Percentiles rank a stretch among this genome's conserved stretches.
Evolutionary conservation across 164 flowering plant genomes (phyloP).

Genomic region (Paratinospora sagittata): DNA sequence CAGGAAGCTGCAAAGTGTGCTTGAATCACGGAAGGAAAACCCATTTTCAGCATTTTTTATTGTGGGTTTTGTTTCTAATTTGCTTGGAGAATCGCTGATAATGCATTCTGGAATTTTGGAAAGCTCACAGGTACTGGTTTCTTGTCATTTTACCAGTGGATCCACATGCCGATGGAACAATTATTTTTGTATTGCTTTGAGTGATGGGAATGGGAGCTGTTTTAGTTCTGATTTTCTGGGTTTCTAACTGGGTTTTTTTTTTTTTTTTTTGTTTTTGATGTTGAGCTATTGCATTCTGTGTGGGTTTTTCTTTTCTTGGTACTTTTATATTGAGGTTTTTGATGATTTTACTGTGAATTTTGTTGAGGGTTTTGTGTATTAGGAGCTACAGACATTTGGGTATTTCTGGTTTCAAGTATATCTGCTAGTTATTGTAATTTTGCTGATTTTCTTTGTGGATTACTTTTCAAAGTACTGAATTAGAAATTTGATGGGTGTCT

Average conservation of each 20-base stretch:
- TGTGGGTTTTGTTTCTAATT: not conserved
- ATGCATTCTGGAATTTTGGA: not conserved
- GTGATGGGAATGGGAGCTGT: not conserved
- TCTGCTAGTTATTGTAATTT: not conserved
- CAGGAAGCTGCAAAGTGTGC: too few relatives aligned
- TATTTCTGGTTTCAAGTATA: not conserved
- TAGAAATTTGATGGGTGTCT: not conserved
- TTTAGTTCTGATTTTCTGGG: not conserved
- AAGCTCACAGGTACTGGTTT: not conserved
- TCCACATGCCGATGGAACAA: not conserved
- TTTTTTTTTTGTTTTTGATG: not conserved
- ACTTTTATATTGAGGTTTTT: not conserved
- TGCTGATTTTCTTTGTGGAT: not conserved
- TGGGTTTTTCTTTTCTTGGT: not conserved
- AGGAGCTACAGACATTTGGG: not conserved
- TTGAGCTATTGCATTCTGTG: not conserved
- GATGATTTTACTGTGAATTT: not conserved
- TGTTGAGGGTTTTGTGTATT: not conserved
- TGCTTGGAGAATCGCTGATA: not conserved
- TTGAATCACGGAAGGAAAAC: too few relatives aligned
- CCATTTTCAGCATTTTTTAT: too few relatives aligned
- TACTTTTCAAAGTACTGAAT: not conserved
- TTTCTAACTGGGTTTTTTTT: not conserved
- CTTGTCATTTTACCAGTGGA: not conserved
- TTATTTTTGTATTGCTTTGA: not conserved